Evolutionary conservation across 306 rosid genomes (phyloP).

Genomic region (Boehmeria nivea): DNA sequence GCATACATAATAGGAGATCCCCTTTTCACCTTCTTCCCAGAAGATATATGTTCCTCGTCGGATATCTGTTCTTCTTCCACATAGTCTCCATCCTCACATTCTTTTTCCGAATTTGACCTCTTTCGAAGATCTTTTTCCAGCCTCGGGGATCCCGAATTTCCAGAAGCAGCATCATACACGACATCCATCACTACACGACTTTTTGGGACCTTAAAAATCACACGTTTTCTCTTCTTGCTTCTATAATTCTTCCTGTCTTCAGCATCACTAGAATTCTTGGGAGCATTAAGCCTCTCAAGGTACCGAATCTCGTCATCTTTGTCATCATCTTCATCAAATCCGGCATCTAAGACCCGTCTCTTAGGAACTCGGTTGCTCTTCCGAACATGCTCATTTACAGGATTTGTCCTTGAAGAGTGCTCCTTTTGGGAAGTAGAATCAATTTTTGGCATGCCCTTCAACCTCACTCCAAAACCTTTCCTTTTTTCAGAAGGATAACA

Average conservation of each 20-base stretch:
- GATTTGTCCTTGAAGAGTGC: constrained; percentile 15
- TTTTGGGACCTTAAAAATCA: constrained; percentile 1
- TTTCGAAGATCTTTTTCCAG: constrained; percentile 19
- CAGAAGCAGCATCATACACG: constrained; percentile 4
- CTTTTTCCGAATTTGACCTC: constrained; percentile 23
- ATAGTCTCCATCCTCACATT: constrained; percentile 25
- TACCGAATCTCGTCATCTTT: constrained; percentile 35
- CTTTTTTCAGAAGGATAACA: constrained; percentile 17
- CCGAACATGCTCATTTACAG: constrained; percentile 25
- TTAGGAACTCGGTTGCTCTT: constrained; percentile 39
- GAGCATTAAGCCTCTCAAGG: constrained; percentile 28
- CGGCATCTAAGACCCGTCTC: constrained; percentile 23
- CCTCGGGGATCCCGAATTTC: constrained; percentile 9
- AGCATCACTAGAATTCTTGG: constrained; percentile 13
- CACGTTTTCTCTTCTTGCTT: neutral
- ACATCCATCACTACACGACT: constrained; percentile 1
- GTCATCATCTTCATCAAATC: constrained; percentile 22
- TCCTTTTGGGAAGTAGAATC: constrained; percentile 13
- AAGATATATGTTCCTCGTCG: constrained; percentile 29
- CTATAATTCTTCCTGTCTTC: constrained; percentile 9
- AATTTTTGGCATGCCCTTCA: constrained; percentile 9
- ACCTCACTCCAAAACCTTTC: constrained; percentile 11
- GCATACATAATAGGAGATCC: constrained; percentile 20
- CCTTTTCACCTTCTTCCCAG: constrained; percentile 34
- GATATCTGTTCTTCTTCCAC: constrained; percentile 27